These are phyloP conservation scores for Globisporangium heterothallicum DNA, from an alignment of 352 stramenopile genomes.

Conservation along the genomic window DNA sequence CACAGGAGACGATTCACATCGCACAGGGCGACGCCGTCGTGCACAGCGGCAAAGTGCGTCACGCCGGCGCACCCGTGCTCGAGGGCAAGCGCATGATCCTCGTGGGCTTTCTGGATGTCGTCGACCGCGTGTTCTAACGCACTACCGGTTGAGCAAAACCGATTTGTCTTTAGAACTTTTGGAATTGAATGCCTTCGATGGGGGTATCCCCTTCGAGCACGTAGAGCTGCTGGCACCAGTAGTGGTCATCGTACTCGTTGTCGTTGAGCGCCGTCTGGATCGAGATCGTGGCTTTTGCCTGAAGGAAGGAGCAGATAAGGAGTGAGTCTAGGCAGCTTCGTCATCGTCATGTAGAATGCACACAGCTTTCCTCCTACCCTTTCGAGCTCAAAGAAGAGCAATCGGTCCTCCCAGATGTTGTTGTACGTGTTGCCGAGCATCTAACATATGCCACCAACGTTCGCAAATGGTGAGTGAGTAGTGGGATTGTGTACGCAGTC, in stretches of 20 bases:
- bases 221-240: constrained; percentile 70
- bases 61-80: constrained; percentile 86
- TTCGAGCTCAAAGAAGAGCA: constrained; percentile 80
- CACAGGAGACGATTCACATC: constrained; percentile 59
- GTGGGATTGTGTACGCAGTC: too few relatives aligned
- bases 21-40: constrained; percentile 82
- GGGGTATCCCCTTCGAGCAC: constrained; percentile 66
- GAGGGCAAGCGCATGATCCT: constrained; percentile 84
- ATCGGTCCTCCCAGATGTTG: constrained; percentile 77
- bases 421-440: constrained; percentile 85
- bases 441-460: constrained; percentile 17
- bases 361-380: constrained; percentile 33
- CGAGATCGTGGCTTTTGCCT: constrained; percentile 70
- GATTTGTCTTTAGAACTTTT: constrained; percentile 40
- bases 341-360: too few relatives aligned
- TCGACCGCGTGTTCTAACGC: constrained; percentile 33
- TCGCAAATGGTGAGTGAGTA: not conserved
- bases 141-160: not conserved
- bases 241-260: constrained; percentile 64
- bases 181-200: constrained; percentile 76
- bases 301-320: not conserved
- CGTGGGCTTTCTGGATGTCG: constrained; percentile 91
- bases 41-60: constrained; percentile 91
- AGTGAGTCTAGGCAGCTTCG: too few relatives aligned
- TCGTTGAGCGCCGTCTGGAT: constrained; percentile 69